Evolutionary conservation across 257 asterid genomes (phyloP).

Genomic region (Solanum medicagineum): DNA sequence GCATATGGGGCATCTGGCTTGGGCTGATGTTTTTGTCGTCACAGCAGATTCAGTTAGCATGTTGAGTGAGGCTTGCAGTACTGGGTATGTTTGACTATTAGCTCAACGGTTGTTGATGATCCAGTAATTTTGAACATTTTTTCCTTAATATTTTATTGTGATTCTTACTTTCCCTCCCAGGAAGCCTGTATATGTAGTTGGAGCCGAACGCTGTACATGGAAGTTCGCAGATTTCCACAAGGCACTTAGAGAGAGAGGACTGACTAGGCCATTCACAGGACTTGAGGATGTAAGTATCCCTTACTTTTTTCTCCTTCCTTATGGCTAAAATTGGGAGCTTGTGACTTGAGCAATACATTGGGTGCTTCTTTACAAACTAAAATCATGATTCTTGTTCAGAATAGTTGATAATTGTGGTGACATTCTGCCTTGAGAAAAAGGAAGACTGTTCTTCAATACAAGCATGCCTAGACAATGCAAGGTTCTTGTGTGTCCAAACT

Average conservation of each 20-base stretch:
- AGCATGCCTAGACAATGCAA: neutral
- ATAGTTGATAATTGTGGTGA: neutral
- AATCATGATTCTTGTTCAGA: neutral
- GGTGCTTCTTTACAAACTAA: neutral
- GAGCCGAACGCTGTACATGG: conserved; percentile 87
- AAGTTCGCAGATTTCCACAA: conserved; percentile 77
- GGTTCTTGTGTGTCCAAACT: neutral
- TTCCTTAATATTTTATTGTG: neutral
- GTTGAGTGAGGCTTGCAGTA: conserved; percentile 98
- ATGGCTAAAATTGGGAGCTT: neutral
- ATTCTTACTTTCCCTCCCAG: conserved; percentile 25
- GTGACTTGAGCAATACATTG: neutral
- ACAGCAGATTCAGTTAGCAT: conserved; percentile 95
- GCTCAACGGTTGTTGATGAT: neutral
- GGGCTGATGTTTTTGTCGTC: conserved; percentile 85
- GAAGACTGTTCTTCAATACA: neutral
- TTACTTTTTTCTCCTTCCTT: neutral
- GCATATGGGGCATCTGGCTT: conserved; percentile 90
- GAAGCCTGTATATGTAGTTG: conserved; percentile 91
- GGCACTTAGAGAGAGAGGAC: conserved; percentile 65
- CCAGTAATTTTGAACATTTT: neutral
- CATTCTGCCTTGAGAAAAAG: neutral
- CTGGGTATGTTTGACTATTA: conserved; percentile 50
- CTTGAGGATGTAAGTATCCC: conserved; percentile 82
- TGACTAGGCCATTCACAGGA: conserved; percentile 93